Conservation (phyloP, 1,139 yeast genomes). For the Diutina siamensis region DNA sequence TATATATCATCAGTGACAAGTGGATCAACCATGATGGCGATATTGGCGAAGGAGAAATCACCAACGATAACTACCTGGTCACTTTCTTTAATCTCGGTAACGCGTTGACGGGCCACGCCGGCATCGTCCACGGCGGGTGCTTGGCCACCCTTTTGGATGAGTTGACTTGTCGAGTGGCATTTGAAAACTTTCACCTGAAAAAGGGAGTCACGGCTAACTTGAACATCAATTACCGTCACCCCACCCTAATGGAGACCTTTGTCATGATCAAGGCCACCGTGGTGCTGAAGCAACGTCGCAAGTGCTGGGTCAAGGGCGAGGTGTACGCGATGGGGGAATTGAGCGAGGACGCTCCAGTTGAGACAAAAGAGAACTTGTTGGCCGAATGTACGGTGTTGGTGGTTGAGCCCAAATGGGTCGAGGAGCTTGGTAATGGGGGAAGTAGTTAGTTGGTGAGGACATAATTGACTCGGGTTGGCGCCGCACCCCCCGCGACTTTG, state of each 20-base stretch:
- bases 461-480: background rate
- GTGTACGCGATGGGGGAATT: slow-evolving; percentile 11
- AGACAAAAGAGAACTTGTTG: slow-evolving; percentile 17
- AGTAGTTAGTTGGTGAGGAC: background rate
- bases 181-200: slow-evolving; percentile 32
- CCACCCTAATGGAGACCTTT: slow-evolving; percentile 23
- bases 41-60: slow-evolving; percentile 6
- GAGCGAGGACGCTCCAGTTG: slow-evolving; percentile 10
- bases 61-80: slow-evolving; percentile 16
- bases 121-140: slow-evolving; percentile 46
- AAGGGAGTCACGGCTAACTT: slow-evolving; percentile 37
- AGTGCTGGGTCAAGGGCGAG: slow-evolving; percentile 31
- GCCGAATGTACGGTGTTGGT: slow-evolving; percentile 33
- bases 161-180: slow-evolving; percentile 39
- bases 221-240: slow-evolving; percentile 30
- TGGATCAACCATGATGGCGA: background rate
- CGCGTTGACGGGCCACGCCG: slow-evolving; percentile 36
- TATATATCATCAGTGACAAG: background rate
- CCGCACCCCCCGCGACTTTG: background rate
- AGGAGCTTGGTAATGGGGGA: background rate
- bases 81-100: slow-evolving; percentile 38
- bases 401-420: slow-evolving; percentile 37
- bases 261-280: slow-evolving; percentile 26
- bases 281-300: slow-evolving; percentile 26
- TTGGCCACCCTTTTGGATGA: slow-evolving; percentile 44